phyloP scores from a whole-genome alignment of 2,329 filamentous ascomycete species.

The Dichotomopilus funicola region DNA sequence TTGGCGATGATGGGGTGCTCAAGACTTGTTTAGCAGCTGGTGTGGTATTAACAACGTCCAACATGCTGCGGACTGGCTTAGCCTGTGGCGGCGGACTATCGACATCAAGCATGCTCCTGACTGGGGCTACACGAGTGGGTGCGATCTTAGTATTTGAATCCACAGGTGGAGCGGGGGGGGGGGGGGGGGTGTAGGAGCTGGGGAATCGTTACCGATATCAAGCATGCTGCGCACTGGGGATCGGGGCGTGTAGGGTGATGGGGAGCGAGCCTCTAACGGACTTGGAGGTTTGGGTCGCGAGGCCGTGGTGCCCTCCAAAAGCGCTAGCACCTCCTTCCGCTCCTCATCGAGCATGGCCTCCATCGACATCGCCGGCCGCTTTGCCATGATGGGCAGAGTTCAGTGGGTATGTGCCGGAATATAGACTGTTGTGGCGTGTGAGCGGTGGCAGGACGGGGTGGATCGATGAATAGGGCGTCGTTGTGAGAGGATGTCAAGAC shows the following conservation, averaged over 20 bases:
- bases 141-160: slow-evolving; percentile 26
- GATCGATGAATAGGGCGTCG: too few relatives aligned
- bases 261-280: slow-evolving; percentile 36
- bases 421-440: background rate
- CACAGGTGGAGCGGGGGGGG: slow-evolving; percentile 15
- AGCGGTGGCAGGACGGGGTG: background rate
- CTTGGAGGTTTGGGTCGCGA: slow-evolving; percentile 28
- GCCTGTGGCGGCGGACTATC: slow-evolving; percentile 35
- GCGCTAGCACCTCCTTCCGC: slow-evolving; percentile 62
- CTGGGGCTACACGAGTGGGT: slow-evolving; percentile 34
- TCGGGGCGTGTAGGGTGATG: slow-evolving; percentile 51
- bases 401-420: background rate
- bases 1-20: slow-evolving; percentile 44
- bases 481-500: too few relatives aligned
- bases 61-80: slow-evolving; percentile 43
- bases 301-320: slow-evolving; percentile 48
- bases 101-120: slow-evolving; percentile 60
- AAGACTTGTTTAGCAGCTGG: slow-evolving; percentile 27
- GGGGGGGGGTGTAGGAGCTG: slow-evolving; percentile 18
- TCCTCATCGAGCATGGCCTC: slow-evolving; percentile 74
- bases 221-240: slow-evolving; percentile 66
- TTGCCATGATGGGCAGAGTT: slow-evolving; percentile 27
- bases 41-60: slow-evolving; percentile 40
- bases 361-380: slow-evolving; percentile 58
- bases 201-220: slow-evolving; percentile 45